Conservation (phyloP, 2,329 filamentous ascomycete species). For the Massarina eburnea region DNA sequence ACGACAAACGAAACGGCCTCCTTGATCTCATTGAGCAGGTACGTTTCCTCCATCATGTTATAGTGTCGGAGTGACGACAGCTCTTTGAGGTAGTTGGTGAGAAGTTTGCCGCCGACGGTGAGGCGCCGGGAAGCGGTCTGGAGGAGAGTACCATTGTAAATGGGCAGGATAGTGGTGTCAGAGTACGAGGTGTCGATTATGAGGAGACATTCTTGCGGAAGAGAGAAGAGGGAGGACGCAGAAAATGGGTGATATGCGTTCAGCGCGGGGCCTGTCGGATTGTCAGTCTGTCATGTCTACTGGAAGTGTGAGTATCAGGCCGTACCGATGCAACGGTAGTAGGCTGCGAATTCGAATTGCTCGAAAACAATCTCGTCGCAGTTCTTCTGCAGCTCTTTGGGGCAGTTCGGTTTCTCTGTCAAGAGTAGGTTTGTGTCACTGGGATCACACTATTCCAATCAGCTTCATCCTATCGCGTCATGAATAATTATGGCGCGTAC, state of each 20-base stretch:
- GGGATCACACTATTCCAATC: slow-evolving; percentile 63
- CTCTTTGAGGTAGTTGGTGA: slow-evolving; percentile 91
- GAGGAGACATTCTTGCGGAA: slow-evolving; percentile 78
- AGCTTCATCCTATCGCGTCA: slow-evolving; percentile 6
- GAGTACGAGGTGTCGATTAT: slow-evolving; percentile 92
- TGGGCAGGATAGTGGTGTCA: slow-evolving; percentile 84
- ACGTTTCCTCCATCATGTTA: slow-evolving; percentile 91
- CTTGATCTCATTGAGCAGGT: slow-evolving; percentile 95
- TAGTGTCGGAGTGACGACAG: slow-evolving; percentile 88
- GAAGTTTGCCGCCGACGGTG: slow-evolving; percentile 86
- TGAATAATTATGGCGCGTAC: slow-evolving; percentile 13
- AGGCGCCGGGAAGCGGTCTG: slow-evolving; percentile 81
- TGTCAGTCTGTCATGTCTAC: neutral
- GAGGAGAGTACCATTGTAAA: slow-evolving; percentile 77
- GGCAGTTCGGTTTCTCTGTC: slow-evolving; percentile 80
- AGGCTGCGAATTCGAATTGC: slow-evolving; percentile 89
- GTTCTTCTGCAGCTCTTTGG: slow-evolving; percentile 80
- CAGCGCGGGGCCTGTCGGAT: slow-evolving; percentile 63
- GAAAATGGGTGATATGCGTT: slow-evolving; percentile 71
- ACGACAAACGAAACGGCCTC: slow-evolving; percentile 85
- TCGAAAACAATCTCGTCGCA: slow-evolving; percentile 98
- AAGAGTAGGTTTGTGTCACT: slow-evolving; percentile 80
- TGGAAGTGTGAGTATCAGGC: slow-evolving; percentile 21
- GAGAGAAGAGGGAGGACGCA: slow-evolving; percentile 46
- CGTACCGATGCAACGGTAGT: slow-evolving; percentile 73